phyloP scores from a whole-genome alignment of 2,329 filamentous ascomycete species.

The Furcasterigmium sp. region DNA sequence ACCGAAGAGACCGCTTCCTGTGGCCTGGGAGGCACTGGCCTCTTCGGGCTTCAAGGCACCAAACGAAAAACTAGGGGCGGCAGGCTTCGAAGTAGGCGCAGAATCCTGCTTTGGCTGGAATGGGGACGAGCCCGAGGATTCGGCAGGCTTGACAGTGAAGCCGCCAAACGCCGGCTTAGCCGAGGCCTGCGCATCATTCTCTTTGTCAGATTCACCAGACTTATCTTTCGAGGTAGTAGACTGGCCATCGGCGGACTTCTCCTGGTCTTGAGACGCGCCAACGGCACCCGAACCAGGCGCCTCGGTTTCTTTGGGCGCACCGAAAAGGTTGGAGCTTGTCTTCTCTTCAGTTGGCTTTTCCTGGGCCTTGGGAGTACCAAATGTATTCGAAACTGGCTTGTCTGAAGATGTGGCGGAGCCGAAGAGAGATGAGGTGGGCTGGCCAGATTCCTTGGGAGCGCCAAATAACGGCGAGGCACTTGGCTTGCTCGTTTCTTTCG shows the following conservation, averaged over 20 bases:
- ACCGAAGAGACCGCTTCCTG: conserved; percentile 18
- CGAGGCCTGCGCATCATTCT: conserved; percentile 31
- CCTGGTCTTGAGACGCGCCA: no score
- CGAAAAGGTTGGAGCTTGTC: background rate
- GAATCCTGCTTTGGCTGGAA: conserved; percentile 26
- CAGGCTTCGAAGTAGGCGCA: conserved; percentile 6
- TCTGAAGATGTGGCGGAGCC: conserved; percentile 8
- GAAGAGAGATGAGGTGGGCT: background rate
- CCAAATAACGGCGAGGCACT: background rate
- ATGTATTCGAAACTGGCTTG: conserved; percentile 8
- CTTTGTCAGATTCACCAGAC: conserved; percentile 37
- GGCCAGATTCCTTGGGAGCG: background rate
- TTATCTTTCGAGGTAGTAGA: conserved; percentile 14
- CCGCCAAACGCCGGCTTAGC: conserved; percentile 20
- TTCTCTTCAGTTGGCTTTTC: background rate
- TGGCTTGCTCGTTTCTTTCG: conserved; percentile 26
- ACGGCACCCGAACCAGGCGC: no score
- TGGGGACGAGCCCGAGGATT: conserved; percentile 16
- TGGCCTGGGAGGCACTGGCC: conserved; percentile 8
- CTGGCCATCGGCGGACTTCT: conserved; percentile 13
- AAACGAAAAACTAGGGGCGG: conserved; percentile 10
- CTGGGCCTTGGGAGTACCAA: background rate
- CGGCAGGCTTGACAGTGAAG: conserved; percentile 17
- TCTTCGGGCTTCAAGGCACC: conserved; percentile 11
- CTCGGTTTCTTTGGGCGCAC: background rate